phyloP scores from a whole-genome alignment of 768 basidiomycete genomes.

The Mycena amicta region DNA sequence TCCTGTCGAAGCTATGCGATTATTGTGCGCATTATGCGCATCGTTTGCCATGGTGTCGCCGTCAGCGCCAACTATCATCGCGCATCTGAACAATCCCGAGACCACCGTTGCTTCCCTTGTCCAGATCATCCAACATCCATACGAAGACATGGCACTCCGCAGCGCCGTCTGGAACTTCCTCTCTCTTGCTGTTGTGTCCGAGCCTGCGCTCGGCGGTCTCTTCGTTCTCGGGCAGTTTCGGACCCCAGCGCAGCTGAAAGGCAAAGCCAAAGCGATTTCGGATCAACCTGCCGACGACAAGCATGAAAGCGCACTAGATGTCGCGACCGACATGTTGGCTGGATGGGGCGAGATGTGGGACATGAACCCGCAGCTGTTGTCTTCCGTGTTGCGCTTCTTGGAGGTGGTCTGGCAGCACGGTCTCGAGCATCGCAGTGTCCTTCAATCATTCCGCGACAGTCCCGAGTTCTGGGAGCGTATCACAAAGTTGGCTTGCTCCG shows the following conservation, averaged over 20 bases:
- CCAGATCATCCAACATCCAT: slow-evolving; percentile 75
- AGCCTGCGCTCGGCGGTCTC: slow-evolving; percentile 81
- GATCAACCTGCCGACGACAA: slow-evolving; percentile 38
- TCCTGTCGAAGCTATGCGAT: slow-evolving; percentile 65
- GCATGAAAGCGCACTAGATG: slow-evolving; percentile 62
- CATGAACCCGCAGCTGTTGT: slow-evolving; percentile 72
- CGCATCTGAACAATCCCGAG: slow-evolving; percentile 79
- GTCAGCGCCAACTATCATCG: slow-evolving; percentile 71
- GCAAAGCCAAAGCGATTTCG: slow-evolving; percentile 40
- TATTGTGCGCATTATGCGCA: slow-evolving; percentile 67
- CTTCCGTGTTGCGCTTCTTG: slow-evolving; percentile 75
- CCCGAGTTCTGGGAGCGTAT: slow-evolving; percentile 72
- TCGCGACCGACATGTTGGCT: slow-evolving; percentile 65
- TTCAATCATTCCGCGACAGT: slow-evolving; percentile 60
- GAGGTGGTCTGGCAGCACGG: slow-evolving; percentile 81
- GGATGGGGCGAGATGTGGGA: slow-evolving; percentile 80
- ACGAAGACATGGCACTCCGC: slow-evolving; percentile 72
- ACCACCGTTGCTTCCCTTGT: slow-evolving; percentile 67
- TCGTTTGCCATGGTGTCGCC: slow-evolving; percentile 64
- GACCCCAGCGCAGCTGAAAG: slow-evolving; percentile 45
- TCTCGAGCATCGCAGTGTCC: slow-evolving; percentile 64
- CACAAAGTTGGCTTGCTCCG: slow-evolving; percentile 60
- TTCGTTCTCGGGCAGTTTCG: slow-evolving; percentile 77
- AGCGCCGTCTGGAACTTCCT: slow-evolving; percentile 86
- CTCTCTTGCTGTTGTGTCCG: slow-evolving; percentile 77